Base-by-base conservation (phyloP, 345 rosid genomes). In the Ceriops decandra region DNA sequence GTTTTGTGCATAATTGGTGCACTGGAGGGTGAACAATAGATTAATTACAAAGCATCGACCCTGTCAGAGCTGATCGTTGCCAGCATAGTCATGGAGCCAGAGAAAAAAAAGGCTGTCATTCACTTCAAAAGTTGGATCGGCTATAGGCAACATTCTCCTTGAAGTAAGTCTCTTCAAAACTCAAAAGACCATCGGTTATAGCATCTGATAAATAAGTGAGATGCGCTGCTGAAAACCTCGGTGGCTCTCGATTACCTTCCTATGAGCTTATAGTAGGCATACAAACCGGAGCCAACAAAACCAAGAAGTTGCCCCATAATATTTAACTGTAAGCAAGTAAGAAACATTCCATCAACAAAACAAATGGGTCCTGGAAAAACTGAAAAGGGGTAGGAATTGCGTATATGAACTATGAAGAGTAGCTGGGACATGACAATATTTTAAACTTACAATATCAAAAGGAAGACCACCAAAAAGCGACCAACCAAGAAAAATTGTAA, bases 401-500 rank as follows among this genome's bases (percentile, higher is more conserved):
- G 11, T 1, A 15, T 27, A 10, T 42, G 42, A 51, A 21, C 36
- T 17, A 6, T 7, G 31, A 33, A 53, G 49, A 65, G 38, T 17
- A 66, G 60, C 31, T 20, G 35, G 20, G 13, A 60, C 28, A 5
- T 30, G 28, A 4, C 19, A 62, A 68, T 47, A 46, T 60, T 36
- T 32, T 51, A 10, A 54, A 76, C 85, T 83, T 82, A 95, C 99
- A 71, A 83, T 3, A 78, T 95, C 99, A 67, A 92, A 95, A n/a
- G 97, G 98, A 64, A 95, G 98, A 67, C 99, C 99, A 5, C 96
- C 96, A 62, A 95, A 95, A 67, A 95, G 73, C 20, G 78, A 30
- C 99, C 99, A 92, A 56, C 99, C 99, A 56, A 95, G 82, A 71
- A 85, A 93, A 69, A 95, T 87, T 27, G 99, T 92, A 68, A 92